These are phyloP conservation scores for Ophiostoma piceae DNA, from an alignment of 2,329 filamentous ascomycete species.

Conservation along the genomic window DNA sequence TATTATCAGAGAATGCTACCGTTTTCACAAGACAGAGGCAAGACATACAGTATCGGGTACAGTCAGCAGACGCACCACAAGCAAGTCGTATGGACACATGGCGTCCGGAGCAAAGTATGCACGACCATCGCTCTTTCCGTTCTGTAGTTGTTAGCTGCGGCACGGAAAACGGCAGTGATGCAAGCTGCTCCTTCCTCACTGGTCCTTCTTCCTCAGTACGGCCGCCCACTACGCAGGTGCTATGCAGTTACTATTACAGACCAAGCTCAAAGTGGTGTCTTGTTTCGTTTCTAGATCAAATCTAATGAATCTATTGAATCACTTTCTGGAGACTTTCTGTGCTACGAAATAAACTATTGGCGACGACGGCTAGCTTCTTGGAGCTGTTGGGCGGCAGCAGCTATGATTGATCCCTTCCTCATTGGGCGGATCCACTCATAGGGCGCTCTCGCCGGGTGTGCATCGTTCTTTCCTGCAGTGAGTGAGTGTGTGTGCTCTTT, in stretches of 20 bases:
- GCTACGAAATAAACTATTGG: not conserved
- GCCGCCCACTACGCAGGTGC: not conserved
- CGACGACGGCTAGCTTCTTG: not conserved
- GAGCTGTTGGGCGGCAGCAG: conserved; percentile 1
- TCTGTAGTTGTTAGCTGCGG: not conserved
- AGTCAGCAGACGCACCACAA: not conserved
- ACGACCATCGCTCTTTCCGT: not conserved
- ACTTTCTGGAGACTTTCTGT: not conserved
- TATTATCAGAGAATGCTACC: not conserved
- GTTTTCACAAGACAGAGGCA: not conserved
- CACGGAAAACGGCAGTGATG: no score
- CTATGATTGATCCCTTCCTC: conserved; percentile 7
- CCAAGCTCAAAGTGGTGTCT: not conserved
- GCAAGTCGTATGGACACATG: not conserved
- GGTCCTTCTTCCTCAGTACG: not conserved
- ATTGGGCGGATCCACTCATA: not conserved
- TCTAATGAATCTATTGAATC: not conserved
- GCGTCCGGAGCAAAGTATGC: not conserved
- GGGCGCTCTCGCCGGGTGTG: not conserved
- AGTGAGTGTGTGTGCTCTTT: not conserved
- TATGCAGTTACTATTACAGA: not conserved
- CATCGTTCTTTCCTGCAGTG: not conserved
- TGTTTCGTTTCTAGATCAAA: not conserved
- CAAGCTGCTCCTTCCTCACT: not conserved
- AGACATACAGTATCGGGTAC: not conserved